These are phyloP conservation scores for Cyberlindnera maritima DNA, from an alignment of 805 yeast species.

Conservation along the genomic window DNA sequence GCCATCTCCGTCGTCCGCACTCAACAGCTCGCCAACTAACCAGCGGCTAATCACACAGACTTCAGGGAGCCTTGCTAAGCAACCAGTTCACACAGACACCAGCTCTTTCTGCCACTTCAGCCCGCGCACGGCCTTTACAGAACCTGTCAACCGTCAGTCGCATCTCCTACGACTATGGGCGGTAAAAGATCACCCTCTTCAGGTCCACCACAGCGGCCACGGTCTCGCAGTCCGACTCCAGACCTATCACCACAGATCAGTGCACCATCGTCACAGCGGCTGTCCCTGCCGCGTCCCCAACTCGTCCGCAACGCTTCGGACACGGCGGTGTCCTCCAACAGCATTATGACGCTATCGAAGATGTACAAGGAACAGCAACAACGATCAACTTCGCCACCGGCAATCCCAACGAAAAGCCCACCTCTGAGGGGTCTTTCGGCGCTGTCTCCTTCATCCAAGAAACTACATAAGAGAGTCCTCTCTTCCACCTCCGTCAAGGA, in stretches of 20 bases:
- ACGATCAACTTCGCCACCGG: slow-evolving; percentile 4
- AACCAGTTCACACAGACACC: no score
- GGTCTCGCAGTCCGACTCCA: slow-evolving; percentile 2
- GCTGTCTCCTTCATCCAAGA: slow-evolving; percentile 16
- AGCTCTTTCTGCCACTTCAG: background rate
- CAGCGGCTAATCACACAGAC: background rate
- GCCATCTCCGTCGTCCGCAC: background rate
- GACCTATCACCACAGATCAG: slow-evolving; percentile 3
- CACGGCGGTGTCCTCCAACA: slow-evolving; percentile 18
- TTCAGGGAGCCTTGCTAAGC: no score
- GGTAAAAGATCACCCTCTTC: background rate
- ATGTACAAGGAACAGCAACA: slow-evolving; percentile 20
- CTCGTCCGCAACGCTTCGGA: slow-evolving; percentile 9
- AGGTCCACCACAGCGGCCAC: background rate
- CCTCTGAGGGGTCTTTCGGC: slow-evolving; percentile 3
- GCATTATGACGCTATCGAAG: slow-evolving; percentile 26
- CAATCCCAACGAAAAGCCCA: slow-evolving; percentile 2
- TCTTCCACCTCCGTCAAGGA: slow-evolving; percentile 23
- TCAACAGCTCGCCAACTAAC: background rate
- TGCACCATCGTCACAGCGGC: slow-evolving; percentile 3
- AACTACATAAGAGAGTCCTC: slow-evolving; percentile 26
- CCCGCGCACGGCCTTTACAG: background rate
- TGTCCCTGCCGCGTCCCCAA: background rate
- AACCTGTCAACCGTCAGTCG: background rate
- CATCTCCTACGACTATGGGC: background rate